phyloP scores from a whole-genome alignment of 306 rosid genomes.

The Quercus bicolor region DNA sequence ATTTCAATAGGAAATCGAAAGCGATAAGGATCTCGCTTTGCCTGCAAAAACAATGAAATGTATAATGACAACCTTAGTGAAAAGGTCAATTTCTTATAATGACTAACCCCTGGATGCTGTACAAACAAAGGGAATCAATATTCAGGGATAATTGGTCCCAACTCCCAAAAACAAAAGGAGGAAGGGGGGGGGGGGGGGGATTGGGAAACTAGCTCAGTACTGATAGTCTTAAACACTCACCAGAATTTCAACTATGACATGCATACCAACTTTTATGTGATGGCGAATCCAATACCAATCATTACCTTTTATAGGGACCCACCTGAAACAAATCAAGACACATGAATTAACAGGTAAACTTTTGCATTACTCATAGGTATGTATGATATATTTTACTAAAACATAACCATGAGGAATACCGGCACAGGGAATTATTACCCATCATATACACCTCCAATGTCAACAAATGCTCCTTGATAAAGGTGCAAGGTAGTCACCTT shows the following conservation, averaged over 20 bases:
- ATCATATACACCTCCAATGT: constrained; percentile 94
- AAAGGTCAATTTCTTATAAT: background rate
- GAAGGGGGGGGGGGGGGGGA: background rate
- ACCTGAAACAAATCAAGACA: constrained; percentile 54
- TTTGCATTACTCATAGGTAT: background rate
- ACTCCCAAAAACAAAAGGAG: background rate
- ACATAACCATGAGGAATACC: background rate
- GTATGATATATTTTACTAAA: background rate
- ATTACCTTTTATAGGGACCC: constrained; percentile 89
- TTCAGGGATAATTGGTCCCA: no score
- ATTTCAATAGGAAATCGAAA: constrained; percentile 96
- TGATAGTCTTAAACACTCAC: constrained; percentile 45
- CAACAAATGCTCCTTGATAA: constrained; percentile 97
- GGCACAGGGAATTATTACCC: constrained; percentile 49
- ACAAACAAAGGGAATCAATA: background rate
- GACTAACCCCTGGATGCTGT: constrained; percentile 1
- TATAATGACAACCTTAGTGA: background rate
- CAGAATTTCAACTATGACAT: constrained; percentile 77
- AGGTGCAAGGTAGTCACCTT: constrained; percentile 78
- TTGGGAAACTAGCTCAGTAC: background rate
- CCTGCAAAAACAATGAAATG: constrained; percentile 44
- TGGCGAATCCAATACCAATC: constrained; percentile 99
- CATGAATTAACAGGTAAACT: constrained; percentile 29
- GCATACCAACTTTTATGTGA: constrained; percentile 92
- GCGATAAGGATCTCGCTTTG: constrained; percentile 93